Evolutionary conservation across 495 filamentous ascomycete genomes (phyloP).

Genomic region (Ramalina peruviana): DNA sequence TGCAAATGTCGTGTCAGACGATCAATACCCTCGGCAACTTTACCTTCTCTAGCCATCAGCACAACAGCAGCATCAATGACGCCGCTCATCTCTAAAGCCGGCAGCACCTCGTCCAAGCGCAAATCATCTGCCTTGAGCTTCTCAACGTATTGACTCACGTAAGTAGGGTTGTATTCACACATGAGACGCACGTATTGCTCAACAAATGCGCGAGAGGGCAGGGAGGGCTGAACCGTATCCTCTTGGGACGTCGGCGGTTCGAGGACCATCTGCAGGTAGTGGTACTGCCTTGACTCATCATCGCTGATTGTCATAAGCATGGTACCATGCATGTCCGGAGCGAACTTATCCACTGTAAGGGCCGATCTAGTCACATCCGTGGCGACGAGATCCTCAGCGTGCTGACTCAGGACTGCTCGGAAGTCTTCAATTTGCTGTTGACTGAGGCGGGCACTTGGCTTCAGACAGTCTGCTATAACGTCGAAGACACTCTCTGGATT

Average conservation of each 20-base stretch:
- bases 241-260: constrained; percentile 43
- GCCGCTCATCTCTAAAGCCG: constrained; percentile 74
- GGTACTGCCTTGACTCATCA: constrained; percentile 51
- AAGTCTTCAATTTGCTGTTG: constrained; percentile 68
- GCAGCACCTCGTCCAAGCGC: constrained; percentile 66
- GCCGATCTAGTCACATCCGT: constrained; percentile 60
- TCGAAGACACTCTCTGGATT: constrained; percentile 60
- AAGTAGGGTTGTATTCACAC: constrained; percentile 66
- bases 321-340: constrained; percentile 56
- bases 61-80: constrained; percentile 89
- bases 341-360: constrained; percentile 48
- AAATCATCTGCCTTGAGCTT: constrained; percentile 66
- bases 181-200: constrained; percentile 85
- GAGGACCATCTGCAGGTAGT: constrained; percentile 65
- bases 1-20: constrained; percentile 65
- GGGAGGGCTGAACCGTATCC: constrained; percentile 25
- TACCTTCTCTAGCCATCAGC: constrained; percentile 79
- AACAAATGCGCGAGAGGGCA: constrained; percentile 37
- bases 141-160: constrained; percentile 78
- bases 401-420: constrained; percentile 50
- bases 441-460: constrained; percentile 50
- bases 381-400: constrained; percentile 52
- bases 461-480: constrained; percentile 68
- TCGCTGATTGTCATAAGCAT: constrained; percentile 51
- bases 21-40: constrained; percentile 69